phyloP scores from a whole-genome alignment of 2,329 filamentous ascomycete species.

The Metarhizium robertsii region DNA sequence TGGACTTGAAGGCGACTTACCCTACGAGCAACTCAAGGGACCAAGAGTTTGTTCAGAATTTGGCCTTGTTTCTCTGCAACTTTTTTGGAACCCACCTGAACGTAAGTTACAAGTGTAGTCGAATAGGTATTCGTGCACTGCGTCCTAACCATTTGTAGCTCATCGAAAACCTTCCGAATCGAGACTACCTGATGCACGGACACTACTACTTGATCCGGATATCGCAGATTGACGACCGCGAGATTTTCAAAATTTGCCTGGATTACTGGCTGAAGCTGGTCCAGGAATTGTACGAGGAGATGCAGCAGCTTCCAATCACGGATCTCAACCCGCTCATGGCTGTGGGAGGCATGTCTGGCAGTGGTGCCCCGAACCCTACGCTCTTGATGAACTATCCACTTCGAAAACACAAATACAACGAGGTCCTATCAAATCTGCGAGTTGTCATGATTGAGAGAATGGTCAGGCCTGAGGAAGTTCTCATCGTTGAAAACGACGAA shows the following conservation, averaged over 20 bases:
- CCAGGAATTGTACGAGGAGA: slow-evolving; percentile 96
- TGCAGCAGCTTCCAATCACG: slow-evolving; percentile 90
- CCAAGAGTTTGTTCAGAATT: slow-evolving; percentile 95
- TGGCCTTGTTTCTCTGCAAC: slow-evolving; percentile 92
- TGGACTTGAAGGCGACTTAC: slow-evolving; percentile 89
- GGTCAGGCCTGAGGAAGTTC: slow-evolving; percentile 93
- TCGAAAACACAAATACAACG: slow-evolving; percentile 95
- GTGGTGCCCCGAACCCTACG: slow-evolving; percentile 75
- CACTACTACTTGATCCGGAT: slow-evolving; percentile 98
- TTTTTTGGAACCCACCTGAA: slow-evolving; percentile 92
- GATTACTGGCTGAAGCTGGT: slow-evolving; percentile 99
- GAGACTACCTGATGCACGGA: slow-evolving; percentile 87
- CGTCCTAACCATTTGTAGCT: slow-evolving; percentile 40
- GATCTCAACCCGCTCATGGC: slow-evolving; percentile 85
- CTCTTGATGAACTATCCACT: slow-evolving; percentile 86
- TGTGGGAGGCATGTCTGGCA: slow-evolving; percentile 64
- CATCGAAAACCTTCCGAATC: slow-evolving; percentile 91
- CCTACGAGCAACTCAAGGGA: slow-evolving; percentile 84
- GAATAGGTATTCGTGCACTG: slow-evolving; percentile 3
- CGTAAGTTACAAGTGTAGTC: slow-evolving; percentile 33
- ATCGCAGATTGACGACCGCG: slow-evolving; percentile 95
- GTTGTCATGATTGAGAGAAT: slow-evolving; percentile 99
- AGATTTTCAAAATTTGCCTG: slow-evolving; percentile 98
- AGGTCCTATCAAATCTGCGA: slow-evolving; percentile 86
- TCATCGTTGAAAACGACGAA: slow-evolving; percentile 99